These are phyloP conservation scores for Strigomonas culicis DNA, from an alignment of 208 protist species.

Conservation along the genomic window DNA sequence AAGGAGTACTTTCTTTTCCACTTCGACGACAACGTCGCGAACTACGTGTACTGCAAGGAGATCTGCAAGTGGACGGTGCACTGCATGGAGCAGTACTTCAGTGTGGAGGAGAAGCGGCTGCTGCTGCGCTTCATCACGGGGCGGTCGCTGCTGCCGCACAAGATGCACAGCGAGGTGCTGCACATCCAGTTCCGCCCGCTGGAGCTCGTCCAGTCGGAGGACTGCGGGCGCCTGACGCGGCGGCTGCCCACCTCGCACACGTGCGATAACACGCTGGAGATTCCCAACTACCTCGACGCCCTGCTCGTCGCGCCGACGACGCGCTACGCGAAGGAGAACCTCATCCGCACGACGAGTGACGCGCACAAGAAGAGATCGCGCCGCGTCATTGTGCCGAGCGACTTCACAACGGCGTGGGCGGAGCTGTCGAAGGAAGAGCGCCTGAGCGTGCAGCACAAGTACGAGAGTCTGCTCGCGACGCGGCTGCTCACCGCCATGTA, in stretches of 20 bases:
- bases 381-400: neutral
- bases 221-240: neutral
- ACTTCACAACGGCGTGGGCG: slow-evolving; percentile 16
- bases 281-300: slow-evolving; percentile 45
- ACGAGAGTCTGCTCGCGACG: slow-evolving; percentile 10
- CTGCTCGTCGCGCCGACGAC: slow-evolving; percentile 21
- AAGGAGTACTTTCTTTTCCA: slow-evolving; percentile 26
- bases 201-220: slow-evolving; percentile 8
- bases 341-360: too few relatives aligned
- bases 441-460: slow-evolving; percentile 2
- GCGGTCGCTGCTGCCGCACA: slow-evolving; percentile 16
- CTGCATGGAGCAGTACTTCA: slow-evolving; percentile 42
- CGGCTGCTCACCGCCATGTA: slow-evolving; percentile 13
- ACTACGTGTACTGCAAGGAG: slow-evolving; percentile 15
- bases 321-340: slow-evolving; percentile 2
- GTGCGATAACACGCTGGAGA: slow-evolving; percentile 21
- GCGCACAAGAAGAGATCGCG: neutral
- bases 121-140: slow-evolving; percentile 56
- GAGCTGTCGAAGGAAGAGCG: slow-evolving; percentile 9
- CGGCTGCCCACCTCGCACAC: slow-evolving; percentile 22
- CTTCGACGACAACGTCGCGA: slow-evolving; percentile 12
- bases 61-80: slow-evolving; percentile 17
- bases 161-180: slow-evolving; percentile 19
- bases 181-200: slow-evolving; percentile 16
- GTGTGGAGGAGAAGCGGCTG: slow-evolving; percentile 24